A percentile compares a stretch with the other conserved stretches of the same genome.
phyloP scores from a whole-genome alignment of 306 rosid species.

The Dalbergia cultrata region DNA sequence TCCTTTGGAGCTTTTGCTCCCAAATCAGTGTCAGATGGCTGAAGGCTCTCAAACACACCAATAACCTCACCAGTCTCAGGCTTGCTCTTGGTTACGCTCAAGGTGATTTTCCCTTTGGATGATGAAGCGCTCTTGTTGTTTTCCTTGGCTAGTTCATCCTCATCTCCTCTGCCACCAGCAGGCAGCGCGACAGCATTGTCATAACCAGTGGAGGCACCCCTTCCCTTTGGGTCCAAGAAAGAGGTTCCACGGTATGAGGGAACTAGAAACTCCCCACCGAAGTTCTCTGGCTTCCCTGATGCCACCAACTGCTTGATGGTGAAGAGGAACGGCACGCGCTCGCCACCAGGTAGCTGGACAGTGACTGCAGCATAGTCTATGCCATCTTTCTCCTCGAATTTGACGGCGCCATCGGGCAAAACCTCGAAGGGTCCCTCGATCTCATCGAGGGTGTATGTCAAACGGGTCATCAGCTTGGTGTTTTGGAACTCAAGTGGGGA shows the following conservation, averaged over 20 bases:
- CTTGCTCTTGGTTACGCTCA: slow-evolving; percentile 85
- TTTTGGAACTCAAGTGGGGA: slow-evolving; percentile 85
- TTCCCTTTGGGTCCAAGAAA: slow-evolving; percentile 99
- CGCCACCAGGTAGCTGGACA: slow-evolving; percentile 88
- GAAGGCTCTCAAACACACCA: slow-evolving; percentile 92
- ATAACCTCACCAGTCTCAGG: slow-evolving; percentile 93
- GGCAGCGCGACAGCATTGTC: slow-evolving; percentile 92
- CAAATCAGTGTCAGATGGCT: slow-evolving; percentile 97
- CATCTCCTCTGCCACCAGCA: slow-evolving; percentile 97
- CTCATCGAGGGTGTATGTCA: slow-evolving; percentile 96
- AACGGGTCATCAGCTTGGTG: slow-evolving; percentile 98
- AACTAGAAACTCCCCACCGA: slow-evolving; percentile 76
- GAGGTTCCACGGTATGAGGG: slow-evolving; percentile 95
- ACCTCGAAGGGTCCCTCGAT: slow-evolving; percentile 96
- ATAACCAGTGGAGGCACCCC: slow-evolving; percentile 93
- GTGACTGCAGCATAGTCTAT: slow-evolving; percentile 94
- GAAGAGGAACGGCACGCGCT: slow-evolving; percentile 97
- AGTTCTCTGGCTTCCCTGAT: slow-evolving; percentile 81
- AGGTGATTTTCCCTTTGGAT: slow-evolving; percentile 82
- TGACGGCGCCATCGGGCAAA: slow-evolving; percentile 68
- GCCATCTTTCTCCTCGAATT: slow-evolving; percentile 92
- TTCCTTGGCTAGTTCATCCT: slow-evolving; percentile 88
- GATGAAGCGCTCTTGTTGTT: slow-evolving; percentile 76
- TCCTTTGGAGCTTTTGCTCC: slow-evolving; percentile 97
- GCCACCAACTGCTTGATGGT: slow-evolving; percentile 93